These are phyloP conservation scores for Lomentospora prolificans DNA, from an alignment of 2,329 filamentous ascomycete species.

Conservation along the genomic window DNA sequence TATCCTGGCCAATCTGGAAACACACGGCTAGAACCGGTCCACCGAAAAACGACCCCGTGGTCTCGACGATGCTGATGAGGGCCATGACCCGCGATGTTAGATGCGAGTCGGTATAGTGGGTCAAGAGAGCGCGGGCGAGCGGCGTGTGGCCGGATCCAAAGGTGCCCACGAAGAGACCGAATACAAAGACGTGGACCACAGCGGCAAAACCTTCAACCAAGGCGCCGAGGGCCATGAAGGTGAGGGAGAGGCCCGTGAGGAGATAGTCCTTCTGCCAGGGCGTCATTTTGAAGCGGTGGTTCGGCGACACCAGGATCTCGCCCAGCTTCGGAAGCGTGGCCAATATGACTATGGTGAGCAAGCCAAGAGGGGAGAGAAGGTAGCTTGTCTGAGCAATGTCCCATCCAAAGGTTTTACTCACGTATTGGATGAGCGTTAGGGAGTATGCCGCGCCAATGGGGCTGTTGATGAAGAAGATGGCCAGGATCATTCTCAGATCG, in stretches of 20 bases:
- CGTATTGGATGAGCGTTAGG: constrained; percentile 27
- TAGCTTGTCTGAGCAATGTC: constrained; percentile 29
- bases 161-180: constrained; percentile 26
- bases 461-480: constrained; percentile 27
- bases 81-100: constrained; percentile 31
- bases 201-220: constrained; percentile 25
- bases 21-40: constrained; percentile 28
- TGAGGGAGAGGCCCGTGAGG: constrained; percentile 23
- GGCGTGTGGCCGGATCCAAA: constrained; percentile 29
- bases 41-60: constrained; percentile 28
- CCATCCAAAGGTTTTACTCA: constrained; percentile 35
- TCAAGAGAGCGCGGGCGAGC: constrained; percentile 28
- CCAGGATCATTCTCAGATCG: constrained; percentile 26
- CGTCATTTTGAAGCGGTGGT: constrained; percentile 21
- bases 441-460: constrained; percentile 26
- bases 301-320: constrained; percentile 18
- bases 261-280: constrained; percentile 27
- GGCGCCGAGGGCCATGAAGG: constrained; percentile 21
- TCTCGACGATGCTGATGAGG: constrained; percentile 28
- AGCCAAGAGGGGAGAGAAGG: constrained; percentile 28
- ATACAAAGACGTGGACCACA: constrained; percentile 23
- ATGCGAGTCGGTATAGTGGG: constrained; percentile 26
- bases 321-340: constrained; percentile 25
- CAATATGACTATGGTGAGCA: constrained; percentile 28
- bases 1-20: constrained; percentile 25